Evolutionary conservation across 140 eudicot genomes (phyloP), one percentile per base, ranked within the genome.

Genomic region (Stevia rebaudiana): DNA sequence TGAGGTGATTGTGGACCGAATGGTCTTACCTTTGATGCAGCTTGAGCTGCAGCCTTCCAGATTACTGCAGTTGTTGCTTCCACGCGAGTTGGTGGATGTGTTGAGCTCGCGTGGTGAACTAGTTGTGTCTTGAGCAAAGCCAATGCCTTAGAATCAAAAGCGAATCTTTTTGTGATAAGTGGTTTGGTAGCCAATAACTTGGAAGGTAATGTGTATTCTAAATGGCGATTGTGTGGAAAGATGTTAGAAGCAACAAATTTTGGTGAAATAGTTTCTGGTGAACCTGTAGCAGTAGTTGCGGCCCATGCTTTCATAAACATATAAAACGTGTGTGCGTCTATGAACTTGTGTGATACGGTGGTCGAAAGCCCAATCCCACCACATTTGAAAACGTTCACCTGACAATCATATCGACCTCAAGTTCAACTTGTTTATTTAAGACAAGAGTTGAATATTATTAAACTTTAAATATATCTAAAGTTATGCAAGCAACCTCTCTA

Each of bases 361-460:
- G 76, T 36, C 35, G 74, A 16, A 8, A 81, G 50, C 4, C 68
- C 79, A 6, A 63, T 68, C 12, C 86, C 86, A 56, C 83, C 83
- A 52, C 75, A 81, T 3, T 63, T 61, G 44, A 77, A 77, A 11
- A 55, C 49, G 43, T 80, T 76, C 36, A 76, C 59, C 57, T 72
- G 68, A 15, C 6, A 40, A 19, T 41, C 17, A 16, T 17, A 11
- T 33, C n/a, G n/a, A n/a, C n/a, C 19, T 6, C 17, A 41, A 17
- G 39, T 58, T 36, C 28, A 33, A 36, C 18, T 2, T 33, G 1
- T 55, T 13, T 2, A 41, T 43, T 0, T 7, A 13, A 3, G 17
- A 40, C 9, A 28, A 28, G 4, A 1, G 33, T 2, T 28, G 4
- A 4, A 28, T 28, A 28, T 28, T 4, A 28, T 28, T 1, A 28